Conservation (phyloP, 2,329 filamentous ascomycete genomes). For the Calonectria henricotiae region DNA sequence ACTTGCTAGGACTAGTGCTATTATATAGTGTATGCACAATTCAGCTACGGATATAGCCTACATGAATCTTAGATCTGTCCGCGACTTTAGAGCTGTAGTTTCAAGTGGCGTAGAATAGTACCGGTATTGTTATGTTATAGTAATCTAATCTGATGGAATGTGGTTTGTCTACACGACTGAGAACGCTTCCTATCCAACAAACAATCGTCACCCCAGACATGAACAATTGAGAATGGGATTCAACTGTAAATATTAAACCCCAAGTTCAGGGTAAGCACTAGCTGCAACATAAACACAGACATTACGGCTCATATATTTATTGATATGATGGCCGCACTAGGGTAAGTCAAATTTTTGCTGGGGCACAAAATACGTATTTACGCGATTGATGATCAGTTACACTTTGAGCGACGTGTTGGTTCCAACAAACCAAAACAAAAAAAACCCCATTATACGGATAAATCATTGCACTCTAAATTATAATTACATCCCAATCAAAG, state of each 20-base stretch:
- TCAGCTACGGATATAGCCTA: not conserved
- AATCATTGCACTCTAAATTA: conserved; percentile 19
- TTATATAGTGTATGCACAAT: not conserved
- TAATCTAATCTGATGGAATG: too few relatives aligned
- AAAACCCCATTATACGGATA: not conserved
- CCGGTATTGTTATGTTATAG: not conserved
- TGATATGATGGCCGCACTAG: not conserved
- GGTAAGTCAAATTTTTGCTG: not conserved
- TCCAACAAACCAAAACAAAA: not conserved
- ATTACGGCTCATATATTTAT: too few relatives aligned
- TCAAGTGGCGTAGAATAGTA: not conserved
- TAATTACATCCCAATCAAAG: conserved; percentile 24
- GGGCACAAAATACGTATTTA: not conserved
- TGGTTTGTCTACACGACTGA: too few relatives aligned
- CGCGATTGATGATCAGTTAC: not conserved
- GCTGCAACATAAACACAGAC: too few relatives aligned
- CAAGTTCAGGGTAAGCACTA: too few relatives aligned
- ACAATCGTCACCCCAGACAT: too few relatives aligned
- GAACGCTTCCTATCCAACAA: too few relatives aligned
- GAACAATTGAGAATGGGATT: too few relatives aligned
- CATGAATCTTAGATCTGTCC: not conserved
- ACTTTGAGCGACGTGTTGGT: not conserved
- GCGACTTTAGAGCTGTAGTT: not conserved
- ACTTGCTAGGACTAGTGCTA: not conserved
- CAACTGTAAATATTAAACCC: too few relatives aligned